Conservation (phyloP, 179 eudicot genomes). For the Sideroxylon spinosum region DNA sequence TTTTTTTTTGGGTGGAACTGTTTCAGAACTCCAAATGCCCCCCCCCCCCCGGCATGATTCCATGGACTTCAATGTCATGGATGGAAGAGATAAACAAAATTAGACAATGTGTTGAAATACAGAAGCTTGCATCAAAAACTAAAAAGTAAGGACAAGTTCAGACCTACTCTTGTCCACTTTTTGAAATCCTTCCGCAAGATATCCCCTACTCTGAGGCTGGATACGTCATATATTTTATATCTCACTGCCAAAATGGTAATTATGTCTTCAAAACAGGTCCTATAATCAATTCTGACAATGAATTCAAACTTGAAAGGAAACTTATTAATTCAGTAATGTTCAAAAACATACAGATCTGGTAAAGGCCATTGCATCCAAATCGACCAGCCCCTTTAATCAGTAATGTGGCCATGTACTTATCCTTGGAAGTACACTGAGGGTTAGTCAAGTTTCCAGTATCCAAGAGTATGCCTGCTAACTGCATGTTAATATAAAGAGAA, state of each 20-base stretch:
- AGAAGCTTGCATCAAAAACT: background rate
- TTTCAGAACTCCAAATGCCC: no score
- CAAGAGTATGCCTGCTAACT: constrained; percentile 48
- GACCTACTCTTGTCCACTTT: constrained; percentile 45
- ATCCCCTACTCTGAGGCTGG: constrained; percentile 31
- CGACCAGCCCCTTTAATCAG: constrained; percentile 52
- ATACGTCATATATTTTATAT: constrained; percentile 33
- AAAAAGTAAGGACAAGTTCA: constrained; percentile 3
- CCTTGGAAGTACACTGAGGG: constrained; percentile 29
- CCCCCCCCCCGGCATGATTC: no score
- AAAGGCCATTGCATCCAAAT: constrained; percentile 47
- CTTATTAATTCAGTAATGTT: background rate
- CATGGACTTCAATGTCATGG: background rate
- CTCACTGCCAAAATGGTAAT: constrained; percentile 28
- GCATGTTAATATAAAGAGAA: constrained; percentile 13
- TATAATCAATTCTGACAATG: background rate
- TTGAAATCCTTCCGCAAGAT: constrained; percentile 42
- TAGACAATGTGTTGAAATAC: background rate
- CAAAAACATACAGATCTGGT: constrained; percentile 38
- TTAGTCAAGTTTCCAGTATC: constrained; percentile 40
- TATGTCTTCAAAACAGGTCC: background rate
- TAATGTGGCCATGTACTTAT: constrained; percentile 43
- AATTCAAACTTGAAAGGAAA: background rate
- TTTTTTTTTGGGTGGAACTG: no score
- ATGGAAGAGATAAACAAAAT: background rate